Evolutionary conservation across 2,329 filamentous ascomycete genomes (phyloP).

Genomic region (Fusarium pseudocircinatum): DNA sequence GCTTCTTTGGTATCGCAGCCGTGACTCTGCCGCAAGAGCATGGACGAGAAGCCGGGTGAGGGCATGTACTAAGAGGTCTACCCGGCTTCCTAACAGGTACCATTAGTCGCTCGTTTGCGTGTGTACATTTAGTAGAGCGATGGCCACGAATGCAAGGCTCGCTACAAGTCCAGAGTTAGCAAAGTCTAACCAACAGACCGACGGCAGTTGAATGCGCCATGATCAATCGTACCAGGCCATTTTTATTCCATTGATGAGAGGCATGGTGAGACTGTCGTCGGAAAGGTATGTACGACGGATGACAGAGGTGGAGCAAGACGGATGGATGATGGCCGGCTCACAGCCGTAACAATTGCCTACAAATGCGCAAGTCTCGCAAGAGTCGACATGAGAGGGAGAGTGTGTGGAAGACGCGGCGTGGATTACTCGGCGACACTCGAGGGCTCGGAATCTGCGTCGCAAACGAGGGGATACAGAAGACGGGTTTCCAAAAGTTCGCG

Average conservation of each 20-base stretch:
- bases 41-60: slow-evolving; percentile 69
- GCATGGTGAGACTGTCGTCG: slow-evolving; percentile 59
- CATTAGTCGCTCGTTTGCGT: slow-evolving; percentile 73
- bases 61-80: slow-evolving; percentile 74
- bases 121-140: slow-evolving; percentile 78
- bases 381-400: slow-evolving; percentile 32
- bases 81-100: slow-evolving; percentile 77
- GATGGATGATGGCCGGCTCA: slow-evolving; percentile 21
- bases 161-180: slow-evolving; percentile 53
- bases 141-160: slow-evolving; percentile 80
- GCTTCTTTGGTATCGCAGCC: slow-evolving; percentile 68
- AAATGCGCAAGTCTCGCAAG: slow-evolving; percentile 1
- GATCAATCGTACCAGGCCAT: slow-evolving; percentile 73
- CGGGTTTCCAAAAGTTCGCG: slow-evolving; percentile 11
- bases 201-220: neutral
- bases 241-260: slow-evolving; percentile 74
- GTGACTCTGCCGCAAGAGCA: slow-evolving; percentile 73
- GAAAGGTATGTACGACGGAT: slow-evolving; percentile 19
- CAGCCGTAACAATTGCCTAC: slow-evolving; percentile 34
- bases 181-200: neutral
- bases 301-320: slow-evolving; percentile 25
- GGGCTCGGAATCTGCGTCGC: slow-evolving; percentile 22
- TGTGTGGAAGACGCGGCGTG: slow-evolving; percentile 4
- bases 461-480: slow-evolving; percentile 7
- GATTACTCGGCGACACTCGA: slow-evolving; percentile 18